Conservation (phyloP, 345 rosid genomes). For the Capsella bursapastoris region DNA sequence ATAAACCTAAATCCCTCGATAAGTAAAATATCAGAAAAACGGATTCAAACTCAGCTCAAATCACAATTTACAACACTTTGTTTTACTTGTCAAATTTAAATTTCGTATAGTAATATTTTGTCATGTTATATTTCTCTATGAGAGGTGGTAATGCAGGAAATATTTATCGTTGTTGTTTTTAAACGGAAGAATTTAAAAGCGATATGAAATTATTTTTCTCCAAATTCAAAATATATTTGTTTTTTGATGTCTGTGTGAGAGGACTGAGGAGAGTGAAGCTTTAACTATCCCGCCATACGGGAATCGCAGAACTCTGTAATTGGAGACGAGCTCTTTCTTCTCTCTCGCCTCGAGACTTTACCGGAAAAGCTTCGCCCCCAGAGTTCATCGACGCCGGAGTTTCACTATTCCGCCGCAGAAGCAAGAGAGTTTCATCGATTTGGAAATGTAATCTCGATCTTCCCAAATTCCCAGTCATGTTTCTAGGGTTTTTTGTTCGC, state of each 20-base stretch:
- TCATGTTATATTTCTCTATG: too few species aligned
- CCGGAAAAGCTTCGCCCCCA: conserved; percentile 6
- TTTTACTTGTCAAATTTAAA: too few species aligned
- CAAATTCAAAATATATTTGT: neutral
- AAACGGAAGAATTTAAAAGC: neutral
- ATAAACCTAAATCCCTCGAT: too few species aligned
- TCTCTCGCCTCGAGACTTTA: conserved; percentile 11
- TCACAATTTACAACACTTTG: too few species aligned
- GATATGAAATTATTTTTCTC: neutral
- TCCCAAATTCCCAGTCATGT: conserved; percentile 15
- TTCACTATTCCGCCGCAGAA: neutral
- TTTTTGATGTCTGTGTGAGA: neutral
- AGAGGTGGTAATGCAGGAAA: too few species aligned
- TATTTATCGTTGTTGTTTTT: neutral
- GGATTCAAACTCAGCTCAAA: too few species aligned
- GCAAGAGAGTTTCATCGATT: conserved; percentile 7
- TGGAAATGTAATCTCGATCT: conserved; percentile 15
- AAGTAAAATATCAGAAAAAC: too few species aligned
- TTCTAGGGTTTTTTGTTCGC: conserved; percentile 16
- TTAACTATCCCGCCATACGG: conserved; percentile 17
- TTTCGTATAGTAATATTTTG: too few species aligned
- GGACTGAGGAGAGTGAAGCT: neutral
- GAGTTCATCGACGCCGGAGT: neutral
- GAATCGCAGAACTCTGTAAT: neutral
- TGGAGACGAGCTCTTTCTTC: neutral